Conservation (phyloP, 768 basidiomycete species). For the Boletus huronensis region DNA sequence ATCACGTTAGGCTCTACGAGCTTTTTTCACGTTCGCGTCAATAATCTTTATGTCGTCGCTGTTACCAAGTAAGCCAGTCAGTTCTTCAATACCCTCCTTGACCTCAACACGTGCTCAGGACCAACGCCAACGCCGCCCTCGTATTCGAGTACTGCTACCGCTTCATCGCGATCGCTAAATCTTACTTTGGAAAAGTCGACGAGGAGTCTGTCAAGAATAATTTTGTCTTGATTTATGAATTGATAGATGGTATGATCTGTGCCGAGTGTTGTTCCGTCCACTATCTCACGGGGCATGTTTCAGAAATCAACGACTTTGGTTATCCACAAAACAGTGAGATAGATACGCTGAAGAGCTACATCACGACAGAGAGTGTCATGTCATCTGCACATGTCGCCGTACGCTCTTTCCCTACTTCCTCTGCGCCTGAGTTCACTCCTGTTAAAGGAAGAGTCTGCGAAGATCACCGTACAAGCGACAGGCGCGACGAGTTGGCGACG, state of each 20-base stretch:
- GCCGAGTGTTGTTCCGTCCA: conserved; percentile 8
- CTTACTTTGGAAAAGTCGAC: conserved; percentile 98
- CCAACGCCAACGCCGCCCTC: conserved; percentile 94
- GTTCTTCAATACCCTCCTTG: not conserved
- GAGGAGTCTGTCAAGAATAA: conserved; percentile 99
- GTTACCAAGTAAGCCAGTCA: conserved; percentile 79
- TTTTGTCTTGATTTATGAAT: conserved; percentile 96
- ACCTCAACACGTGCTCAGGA: conserved; percentile 44
- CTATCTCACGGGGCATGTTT: conserved; percentile 8
- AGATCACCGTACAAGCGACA: conserved; percentile 96
- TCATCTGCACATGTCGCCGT: conserved; percentile 83
- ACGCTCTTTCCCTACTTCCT: conserved; percentile 20
- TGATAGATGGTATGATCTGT: conserved; percentile 75
- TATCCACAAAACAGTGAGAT: conserved; percentile 99
- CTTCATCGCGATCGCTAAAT: conserved; percentile 89
- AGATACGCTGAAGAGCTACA: conserved; percentile 95
- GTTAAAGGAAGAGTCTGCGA: conserved; percentile 88
- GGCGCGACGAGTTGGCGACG: conserved; percentile 95
- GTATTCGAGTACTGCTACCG: conserved; percentile 98
- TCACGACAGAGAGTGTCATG: conserved; percentile 95
- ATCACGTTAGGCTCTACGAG: conserved; percentile 97
- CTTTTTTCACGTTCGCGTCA: conserved; percentile 96
- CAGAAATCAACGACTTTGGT: conserved; percentile 97
- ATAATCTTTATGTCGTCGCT: conserved; percentile 93
- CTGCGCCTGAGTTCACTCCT: not conserved